Evolutionary conservation across 2,329 filamentous ascomycete species (phyloP), one percentile per base, ranked within the genome.

Genomic region (Conoideocrella luteorostrata): DNA sequence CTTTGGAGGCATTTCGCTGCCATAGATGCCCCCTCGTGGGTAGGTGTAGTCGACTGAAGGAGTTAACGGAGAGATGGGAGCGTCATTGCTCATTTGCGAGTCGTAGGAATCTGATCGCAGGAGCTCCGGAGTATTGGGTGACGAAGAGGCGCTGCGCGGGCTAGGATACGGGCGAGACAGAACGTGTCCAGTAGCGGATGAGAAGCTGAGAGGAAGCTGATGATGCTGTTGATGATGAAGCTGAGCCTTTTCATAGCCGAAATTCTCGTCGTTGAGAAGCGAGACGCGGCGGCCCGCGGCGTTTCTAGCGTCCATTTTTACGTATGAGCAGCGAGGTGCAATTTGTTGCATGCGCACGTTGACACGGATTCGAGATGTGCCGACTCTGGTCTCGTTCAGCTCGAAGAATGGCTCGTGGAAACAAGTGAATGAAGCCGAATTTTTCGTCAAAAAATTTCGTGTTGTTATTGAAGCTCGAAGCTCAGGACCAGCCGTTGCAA

Each of bases 101-200:
- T 82, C 78, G 58, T 77, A 81, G 1, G 78, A 82, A 52, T 79
- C 67, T 41, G 77, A 78, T 34, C 78, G 74, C 39, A 75, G 61
- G n/a, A 82, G 69, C 52, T 75, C 73, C 23, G 78, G 78, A 1
- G 74, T 76, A 51, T 69, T 68, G 39, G 72, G 68, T 17, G 72
- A 71, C 4, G 70, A 70, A 3, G 72, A 72, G 42, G 48, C 55
- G 49, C 64, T 68, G 41, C 67, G 60, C 13, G 64, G 54, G 21
- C 61, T 55, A 46, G 63, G 55, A 52, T 66, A 67, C 13, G 61
- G 54, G 36, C 56, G 60, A 22, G 56, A 52, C 37, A 59, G 47
- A 36, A 55, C 49, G 43, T 65, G 63, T 55, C 56, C 22, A 9
- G 36, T 62, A 38, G 65, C 53, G 7, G 60, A 52, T 46, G 60